Evolutionary conservation across 2,329 filamentous ascomycete genomes (phyloP).

Genomic region (Hypoxylon sp.): DNA sequence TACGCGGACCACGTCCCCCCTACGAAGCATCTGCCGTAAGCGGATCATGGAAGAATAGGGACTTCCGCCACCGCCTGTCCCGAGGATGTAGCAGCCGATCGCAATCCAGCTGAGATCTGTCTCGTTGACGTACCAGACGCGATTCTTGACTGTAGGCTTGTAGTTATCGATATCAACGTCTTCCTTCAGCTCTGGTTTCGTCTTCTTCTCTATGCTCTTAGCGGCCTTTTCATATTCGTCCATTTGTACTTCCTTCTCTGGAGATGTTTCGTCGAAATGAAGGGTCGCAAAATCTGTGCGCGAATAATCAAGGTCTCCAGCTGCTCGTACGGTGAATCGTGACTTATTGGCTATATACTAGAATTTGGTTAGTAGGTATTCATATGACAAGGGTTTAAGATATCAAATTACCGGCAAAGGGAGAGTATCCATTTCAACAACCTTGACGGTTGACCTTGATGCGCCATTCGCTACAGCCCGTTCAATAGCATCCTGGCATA

Average conservation of each 20-base stretch:
- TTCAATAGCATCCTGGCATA: slow-evolving; percentile 60
- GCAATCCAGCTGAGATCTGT: slow-evolving; percentile 71
- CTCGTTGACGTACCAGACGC: slow-evolving; percentile 71
- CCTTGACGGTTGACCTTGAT: slow-evolving; percentile 58
- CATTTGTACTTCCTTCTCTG: slow-evolving; percentile 39
- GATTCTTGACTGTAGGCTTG: slow-evolving; percentile 64
- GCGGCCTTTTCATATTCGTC: slow-evolving; percentile 47
- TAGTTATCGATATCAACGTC: slow-evolving; percentile 58
- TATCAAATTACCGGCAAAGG: slow-evolving; percentile 63
- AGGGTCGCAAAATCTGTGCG: slow-evolving; percentile 50
- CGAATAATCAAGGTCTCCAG: slow-evolving; percentile 69
- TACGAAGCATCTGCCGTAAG: slow-evolving; percentile 65
- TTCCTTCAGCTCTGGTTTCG: slow-evolving; percentile 32
- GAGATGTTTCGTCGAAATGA: slow-evolving; percentile 29
- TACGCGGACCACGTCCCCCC: slow-evolving; percentile 66
- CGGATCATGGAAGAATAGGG: slow-evolving; percentile 68
- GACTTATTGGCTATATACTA: slow-evolving; percentile 68
- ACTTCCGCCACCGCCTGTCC: slow-evolving; percentile 72
- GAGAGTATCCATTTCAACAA: slow-evolving; percentile 68
- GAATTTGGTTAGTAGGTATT: slow-evolving; percentile 8
- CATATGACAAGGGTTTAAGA: not conserved
- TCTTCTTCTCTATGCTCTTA: slow-evolving; percentile 21
- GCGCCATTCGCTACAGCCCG: slow-evolving; percentile 64
- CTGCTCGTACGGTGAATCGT: slow-evolving; percentile 71
- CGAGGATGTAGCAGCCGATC: slow-evolving; percentile 73